Evolutionary conservation across 306 rosid genomes (phyloP).

Genomic region (Mimosa bimucronata): DNA sequence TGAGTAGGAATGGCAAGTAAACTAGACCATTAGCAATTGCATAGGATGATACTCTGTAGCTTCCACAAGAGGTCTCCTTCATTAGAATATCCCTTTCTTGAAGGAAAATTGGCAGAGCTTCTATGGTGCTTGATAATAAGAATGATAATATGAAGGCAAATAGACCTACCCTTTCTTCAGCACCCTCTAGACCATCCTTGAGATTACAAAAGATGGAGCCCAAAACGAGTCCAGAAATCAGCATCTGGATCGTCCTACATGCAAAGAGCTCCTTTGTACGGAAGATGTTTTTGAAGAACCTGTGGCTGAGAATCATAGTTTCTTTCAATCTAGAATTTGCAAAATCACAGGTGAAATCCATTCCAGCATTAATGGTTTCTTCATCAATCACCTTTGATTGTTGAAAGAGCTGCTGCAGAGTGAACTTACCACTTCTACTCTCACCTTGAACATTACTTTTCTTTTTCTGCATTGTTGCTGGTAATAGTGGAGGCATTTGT

Average conservation of each 20-base stretch:
- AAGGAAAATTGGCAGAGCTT: conserved; percentile 75
- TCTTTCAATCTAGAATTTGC: conserved; percentile 69
- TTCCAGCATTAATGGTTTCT: conserved; percentile 38
- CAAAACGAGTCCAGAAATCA: conserved; percentile 66
- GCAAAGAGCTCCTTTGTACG: conserved; percentile 78
- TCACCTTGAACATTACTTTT: conserved; percentile 42
- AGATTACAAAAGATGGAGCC: conserved; percentile 75
- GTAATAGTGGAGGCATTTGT: conserved; percentile 17
- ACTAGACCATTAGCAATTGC: conserved; percentile 78
- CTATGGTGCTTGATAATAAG: conserved; percentile 63
- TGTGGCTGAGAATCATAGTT: conserved; percentile 68
- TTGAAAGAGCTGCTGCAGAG: conserved; percentile 80
- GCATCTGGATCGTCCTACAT: conserved; percentile 75
- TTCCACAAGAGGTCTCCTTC: conserved; percentile 81
- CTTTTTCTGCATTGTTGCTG: conserved; percentile 30
- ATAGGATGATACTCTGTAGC: conserved; percentile 80
- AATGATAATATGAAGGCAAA: conserved; percentile 77
- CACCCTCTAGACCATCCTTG: conserved; percentile 60
- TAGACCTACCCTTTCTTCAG: conserved; percentile 74
- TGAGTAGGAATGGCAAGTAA: conserved; percentile 75
- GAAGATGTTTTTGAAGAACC: conserved; percentile 72
- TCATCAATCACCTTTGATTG: conserved; percentile 68
- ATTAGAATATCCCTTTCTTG: conserved; percentile 83
- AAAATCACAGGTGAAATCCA: conserved; percentile 46
- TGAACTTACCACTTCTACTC: conserved; percentile 51